phyloP scores from a whole-genome alignment of 108 stramenopile species.

The Cyclostephanos tholiformis region DNA sequence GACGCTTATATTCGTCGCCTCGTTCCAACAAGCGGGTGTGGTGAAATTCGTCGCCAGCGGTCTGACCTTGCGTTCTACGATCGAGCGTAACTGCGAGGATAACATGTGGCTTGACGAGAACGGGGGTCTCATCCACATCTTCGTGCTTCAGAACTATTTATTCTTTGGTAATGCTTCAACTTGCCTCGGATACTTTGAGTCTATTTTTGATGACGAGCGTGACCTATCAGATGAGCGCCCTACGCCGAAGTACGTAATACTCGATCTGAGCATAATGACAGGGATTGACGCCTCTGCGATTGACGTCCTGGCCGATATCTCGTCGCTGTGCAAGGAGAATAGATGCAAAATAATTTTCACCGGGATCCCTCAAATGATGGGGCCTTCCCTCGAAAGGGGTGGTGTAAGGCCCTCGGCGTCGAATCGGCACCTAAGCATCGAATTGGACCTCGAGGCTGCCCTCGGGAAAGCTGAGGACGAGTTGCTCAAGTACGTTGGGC shows the following conservation, averaged over 20 bases:
- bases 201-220: constrained; percentile 78
- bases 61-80: constrained; percentile 62
- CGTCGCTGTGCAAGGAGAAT: constrained; percentile 51
- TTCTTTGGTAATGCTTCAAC: constrained; percentile 84
- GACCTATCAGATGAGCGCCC: constrained; percentile 43
- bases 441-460: constrained; percentile 59
- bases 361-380: constrained; percentile 50
- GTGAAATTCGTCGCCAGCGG: constrained; percentile 77
- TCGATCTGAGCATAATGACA: constrained; percentile 69
- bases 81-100: constrained; percentile 60
- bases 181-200: constrained; percentile 61
- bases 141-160: constrained; percentile 80
- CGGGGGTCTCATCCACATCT: constrained; percentile 68
- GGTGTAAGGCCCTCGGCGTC: constrained; percentile 60
- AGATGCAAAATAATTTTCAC: constrained; percentile 61
- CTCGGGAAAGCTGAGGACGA: constrained; percentile 73
- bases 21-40: constrained; percentile 70
- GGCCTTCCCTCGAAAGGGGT: constrained; percentile 45
- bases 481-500: constrained; percentile 48
- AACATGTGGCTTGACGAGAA: constrained; percentile 71
- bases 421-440: constrained; percentile 52
- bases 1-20: constrained; percentile 77
- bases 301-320: constrained; percentile 67
- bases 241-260: constrained; percentile 62
- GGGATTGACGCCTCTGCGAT: constrained; percentile 77